Evolutionary conservation across 129 eudicot genomes (phyloP).

Genomic region (Silybum marianum): DNA sequence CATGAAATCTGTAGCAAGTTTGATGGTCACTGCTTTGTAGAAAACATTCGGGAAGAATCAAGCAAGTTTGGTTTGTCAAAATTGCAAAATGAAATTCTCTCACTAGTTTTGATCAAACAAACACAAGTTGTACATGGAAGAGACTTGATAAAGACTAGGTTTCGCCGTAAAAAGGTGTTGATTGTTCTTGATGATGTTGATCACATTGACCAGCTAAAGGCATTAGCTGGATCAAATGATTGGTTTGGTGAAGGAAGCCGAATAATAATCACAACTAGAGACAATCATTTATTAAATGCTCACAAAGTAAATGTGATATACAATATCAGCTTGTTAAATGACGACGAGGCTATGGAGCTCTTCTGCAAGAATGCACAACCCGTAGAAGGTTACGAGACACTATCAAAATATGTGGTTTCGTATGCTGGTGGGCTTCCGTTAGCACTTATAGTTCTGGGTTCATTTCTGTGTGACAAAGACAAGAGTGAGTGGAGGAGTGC

Average conservation of each 20-base stretch:
- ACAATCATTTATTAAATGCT: no score
- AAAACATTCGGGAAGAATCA: neutral
- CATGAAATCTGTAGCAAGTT: constrained; percentile 10
- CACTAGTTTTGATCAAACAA: neutral
- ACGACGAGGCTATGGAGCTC: no score
- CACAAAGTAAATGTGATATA: no score
- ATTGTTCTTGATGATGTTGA: constrained; percentile 25
- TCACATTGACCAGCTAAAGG: no score
- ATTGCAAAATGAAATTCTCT: constrained; percentile 17
- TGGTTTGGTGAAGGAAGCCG: no score
- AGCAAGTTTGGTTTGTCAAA: constrained; percentile 1
- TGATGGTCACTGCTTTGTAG: constrained; percentile 27
- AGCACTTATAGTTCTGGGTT: neutral
- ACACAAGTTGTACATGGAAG: neutral
- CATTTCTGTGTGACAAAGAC: neutral
- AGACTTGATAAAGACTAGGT: neutral
- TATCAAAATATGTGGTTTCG: neutral
- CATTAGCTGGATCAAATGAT: no score
- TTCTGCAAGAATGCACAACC: neutral
- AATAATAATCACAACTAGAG: no score
- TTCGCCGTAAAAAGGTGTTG: constrained; percentile 8
- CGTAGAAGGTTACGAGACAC: neutral
- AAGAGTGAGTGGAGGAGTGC: neutral
- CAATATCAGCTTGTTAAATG: no score
- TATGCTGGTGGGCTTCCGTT: neutral